Evolutionary conservation across 2,329 filamentous ascomycete genomes (phyloP).

Genomic region (Bimuria novae-zelandiae): DNA sequence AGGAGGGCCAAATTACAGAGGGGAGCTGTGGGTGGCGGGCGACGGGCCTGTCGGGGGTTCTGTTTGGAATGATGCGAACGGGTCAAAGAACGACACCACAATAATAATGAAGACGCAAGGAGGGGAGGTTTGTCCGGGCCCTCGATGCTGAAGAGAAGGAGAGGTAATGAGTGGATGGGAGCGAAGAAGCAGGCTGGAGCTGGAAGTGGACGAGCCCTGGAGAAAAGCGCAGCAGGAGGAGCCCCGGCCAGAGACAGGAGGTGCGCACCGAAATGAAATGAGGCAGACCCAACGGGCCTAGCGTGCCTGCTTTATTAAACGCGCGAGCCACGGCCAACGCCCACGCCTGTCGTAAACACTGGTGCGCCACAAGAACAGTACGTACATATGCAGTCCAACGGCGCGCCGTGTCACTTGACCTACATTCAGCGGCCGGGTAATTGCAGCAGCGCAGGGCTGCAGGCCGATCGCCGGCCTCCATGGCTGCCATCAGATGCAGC

Average conservation of each 20-base stretch:
- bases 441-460: slow-evolving; percentile 15
- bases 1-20: slow-evolving; percentile 31
- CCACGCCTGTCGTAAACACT: too few species aligned
- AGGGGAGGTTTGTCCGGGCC: slow-evolving; percentile 35
- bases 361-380: too few species aligned
- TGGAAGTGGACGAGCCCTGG: slow-evolving; percentile 26
- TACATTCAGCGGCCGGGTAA: slow-evolving; percentile 16
- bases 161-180: slow-evolving; percentile 44
- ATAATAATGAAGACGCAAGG: slow-evolving; percentile 46
- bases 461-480: too few species aligned
- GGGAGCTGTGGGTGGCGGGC: slow-evolving; percentile 23
- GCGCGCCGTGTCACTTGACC: slow-evolving; percentile 3
- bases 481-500: too few species aligned
- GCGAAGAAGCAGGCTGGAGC: slow-evolving; percentile 35
- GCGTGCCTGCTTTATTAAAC: slow-evolving; percentile 35
- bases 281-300: slow-evolving; percentile 28
- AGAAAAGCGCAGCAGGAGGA: slow-evolving; percentile 36
- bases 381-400: slow-evolving; percentile 9
- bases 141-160: slow-evolving; percentile 38
- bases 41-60: slow-evolving; percentile 29
- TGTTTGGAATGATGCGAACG: slow-evolving; percentile 39
- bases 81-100: slow-evolving; percentile 43
- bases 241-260: slow-evolving; percentile 43
- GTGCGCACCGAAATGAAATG: slow-evolving; percentile 45
- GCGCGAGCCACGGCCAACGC: slow-evolving; percentile 25